Conservation (phyloP, 1,284 basidiomycete species). For the Austroboletus rostrupii region DNA sequence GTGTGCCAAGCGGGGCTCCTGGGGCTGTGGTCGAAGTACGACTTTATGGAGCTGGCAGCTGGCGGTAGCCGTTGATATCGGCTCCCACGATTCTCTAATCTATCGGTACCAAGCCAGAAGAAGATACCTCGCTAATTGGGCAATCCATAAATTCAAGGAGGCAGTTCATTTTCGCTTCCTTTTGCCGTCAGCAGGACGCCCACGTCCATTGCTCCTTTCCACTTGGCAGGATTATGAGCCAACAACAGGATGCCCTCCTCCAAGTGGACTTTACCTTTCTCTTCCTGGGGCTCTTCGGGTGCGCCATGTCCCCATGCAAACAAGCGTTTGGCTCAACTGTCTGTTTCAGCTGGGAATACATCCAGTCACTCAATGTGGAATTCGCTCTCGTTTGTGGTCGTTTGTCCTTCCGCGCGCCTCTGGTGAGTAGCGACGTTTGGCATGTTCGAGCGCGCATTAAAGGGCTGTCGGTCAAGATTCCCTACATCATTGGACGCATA, state of each 20-base stretch:
- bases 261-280: conserved; percentile 5
- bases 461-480: conserved; percentile 11
- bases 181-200: background rate
- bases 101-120: background rate
- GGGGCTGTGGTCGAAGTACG: background rate
- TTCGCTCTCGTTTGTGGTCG: conserved; percentile 12
- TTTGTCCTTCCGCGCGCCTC: conserved; percentile 13
- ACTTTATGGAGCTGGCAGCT: background rate
- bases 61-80: background rate
- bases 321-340: background rate
- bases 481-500: conserved; percentile 18
- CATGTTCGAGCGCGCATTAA: background rate
- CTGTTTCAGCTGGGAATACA: conserved; percentile 23
- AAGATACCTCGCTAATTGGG: background rate
- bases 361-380: conserved; percentile 15
- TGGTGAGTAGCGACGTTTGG: conserved; percentile 14
- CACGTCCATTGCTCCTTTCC: background rate
- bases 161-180: background rate
- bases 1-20: too few relatives aligned
- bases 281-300: conserved; percentile 16
- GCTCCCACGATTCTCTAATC: background rate
- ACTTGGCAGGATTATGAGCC: conserved; percentile 1
- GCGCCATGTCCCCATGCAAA: background rate
- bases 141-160: background rate
- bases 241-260: background rate